phyloP scores from a whole-genome alignment of 2,329 filamentous ascomycete species.

The Colletotrichum australisinense region DNA sequence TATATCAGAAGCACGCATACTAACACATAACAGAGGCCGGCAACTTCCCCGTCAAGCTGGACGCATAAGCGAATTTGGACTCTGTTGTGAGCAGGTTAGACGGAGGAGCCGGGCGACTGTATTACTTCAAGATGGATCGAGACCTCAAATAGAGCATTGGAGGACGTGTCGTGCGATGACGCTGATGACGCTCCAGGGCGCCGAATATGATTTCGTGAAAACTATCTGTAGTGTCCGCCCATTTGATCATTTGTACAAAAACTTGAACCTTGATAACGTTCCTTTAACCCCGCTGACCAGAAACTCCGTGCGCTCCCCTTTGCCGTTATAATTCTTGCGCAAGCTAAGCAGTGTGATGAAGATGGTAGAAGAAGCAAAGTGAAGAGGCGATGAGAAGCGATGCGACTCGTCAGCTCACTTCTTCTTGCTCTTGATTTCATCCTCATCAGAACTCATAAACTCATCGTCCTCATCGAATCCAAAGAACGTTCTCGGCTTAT shows the following conservation, averaged over 20 bases:
- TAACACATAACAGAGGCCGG: constrained; percentile 65
- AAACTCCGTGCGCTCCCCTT: constrained; percentile 28
- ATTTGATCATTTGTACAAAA: constrained; percentile 18
- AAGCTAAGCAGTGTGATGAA: neutral
- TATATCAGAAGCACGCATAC: constrained; percentile 2
- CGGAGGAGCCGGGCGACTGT: constrained; percentile 45
- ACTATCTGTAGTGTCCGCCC: constrained; percentile 14
- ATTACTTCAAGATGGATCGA: constrained; percentile 47
- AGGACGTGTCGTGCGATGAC: constrained; percentile 31
- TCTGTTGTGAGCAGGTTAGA: constrained; percentile 31
- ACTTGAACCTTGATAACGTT: constrained; percentile 1
- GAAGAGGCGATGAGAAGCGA: neutral
- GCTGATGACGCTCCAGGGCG: constrained; percentile 18
- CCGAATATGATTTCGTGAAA: constrained; percentile 31
- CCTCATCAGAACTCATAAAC: constrained; percentile 76
- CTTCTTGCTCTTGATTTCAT: constrained; percentile 54
- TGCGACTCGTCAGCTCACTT: neutral
- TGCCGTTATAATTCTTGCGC: constrained; percentile 8
- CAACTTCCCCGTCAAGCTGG: constrained; percentile 75
- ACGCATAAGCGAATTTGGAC: constrained; percentile 57
- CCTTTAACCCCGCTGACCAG: constrained; percentile 1
- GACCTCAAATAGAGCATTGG: constrained; percentile 38
- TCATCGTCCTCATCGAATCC: constrained; percentile 86
- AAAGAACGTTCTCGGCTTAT: constrained; percentile 67
- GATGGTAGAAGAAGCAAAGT: neutral